Base-by-base conservation (phyloP, 768 basidiomycete genomes). In the Amanita rubescens region DNA sequence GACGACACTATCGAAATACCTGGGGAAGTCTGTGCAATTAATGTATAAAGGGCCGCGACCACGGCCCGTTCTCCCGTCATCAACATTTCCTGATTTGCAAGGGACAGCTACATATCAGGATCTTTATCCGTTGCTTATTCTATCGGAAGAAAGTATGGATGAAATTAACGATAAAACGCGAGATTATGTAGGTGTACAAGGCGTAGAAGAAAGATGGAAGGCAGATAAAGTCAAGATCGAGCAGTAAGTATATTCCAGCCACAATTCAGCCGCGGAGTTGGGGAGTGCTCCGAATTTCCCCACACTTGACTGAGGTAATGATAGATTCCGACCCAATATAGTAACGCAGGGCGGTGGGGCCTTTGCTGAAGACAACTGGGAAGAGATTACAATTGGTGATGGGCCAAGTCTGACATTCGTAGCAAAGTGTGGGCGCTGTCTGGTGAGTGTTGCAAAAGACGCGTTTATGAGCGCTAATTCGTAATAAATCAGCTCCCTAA, bases 311-410 rank as follows among this genome's bases (percentile, higher is more conserved):
- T 42, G 35, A 43, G 32, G 22, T 12, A 17, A 30, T 51, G 38
- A 19, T 59, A 88, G 87, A 60, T 91, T 89, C 70, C 71, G 88
- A 47, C 87, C 88, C 0, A 91, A 90, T 61, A 81, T 91, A 48
- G 76, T 90, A 6, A 64, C 90, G 58, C 69, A 69, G 51, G 88
- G 88, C 15, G 84, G 78, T 1, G 75, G 75, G 3, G 78, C 87
- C 4, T 91, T 87, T 63, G 76, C 79, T 9, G 88, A 91, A 63
- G 88, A 91, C 59, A 64, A 71, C 34, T 81, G 85, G 78, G 77
- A 80, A 55, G 80, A 82, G 63, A 76, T 90, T 35, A 58, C 65
- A 3, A 74, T 87, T 59, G 76, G 76, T 27, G 68, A 75, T 46
- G 61, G 65, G n/a, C 71, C 75, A 25, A 53, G 63, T 10, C 72